A percentile compares a stretch with the other conserved stretches of the same genome.
Conservation (phyloP, 352 stramenopile genomes). For the Albugo laibachii region DNA sequence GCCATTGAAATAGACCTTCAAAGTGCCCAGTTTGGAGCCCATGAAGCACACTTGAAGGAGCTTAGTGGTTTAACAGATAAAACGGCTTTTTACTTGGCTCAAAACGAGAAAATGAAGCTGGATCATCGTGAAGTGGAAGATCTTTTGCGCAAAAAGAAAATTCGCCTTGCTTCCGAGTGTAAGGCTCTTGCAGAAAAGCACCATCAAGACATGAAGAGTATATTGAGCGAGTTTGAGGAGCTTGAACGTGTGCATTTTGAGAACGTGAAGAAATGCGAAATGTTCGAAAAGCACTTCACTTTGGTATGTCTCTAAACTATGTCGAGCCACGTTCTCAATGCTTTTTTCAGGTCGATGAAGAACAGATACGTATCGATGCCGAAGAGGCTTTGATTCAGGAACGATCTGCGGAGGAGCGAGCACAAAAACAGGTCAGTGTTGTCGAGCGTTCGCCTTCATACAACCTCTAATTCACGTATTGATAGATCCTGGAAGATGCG, state of each 20-base stretch:
- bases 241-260: conserved; percentile 21
- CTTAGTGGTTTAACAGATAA: conserved; percentile 49
- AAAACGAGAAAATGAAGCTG: conserved; percentile 41
- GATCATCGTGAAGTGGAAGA: conserved; percentile 75
- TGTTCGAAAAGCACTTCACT: conserved; percentile 70
- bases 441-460: neutral
- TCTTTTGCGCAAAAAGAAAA: conserved; percentile 58
- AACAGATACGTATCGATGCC: conserved; percentile 64
- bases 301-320: conserved; percentile 3
- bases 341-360: conserved; percentile 41
- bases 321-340: neutral
- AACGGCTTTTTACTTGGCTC: conserved; percentile 25
- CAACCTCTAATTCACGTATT: neutral
- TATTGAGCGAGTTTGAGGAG: conserved; percentile 28
- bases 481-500: conserved; percentile 6
- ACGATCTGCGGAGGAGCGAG: conserved; percentile 40
- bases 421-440: conserved; percentile 42
- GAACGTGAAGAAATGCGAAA: conserved; percentile 32
- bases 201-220: conserved; percentile 43
- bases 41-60: conserved; percentile 60
- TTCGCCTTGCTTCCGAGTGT: conserved; percentile 55
- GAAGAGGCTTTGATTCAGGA: conserved; percentile 56
- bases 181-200: conserved; percentile 53
- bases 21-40: conserved; percentile 41
- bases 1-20: conserved; percentile 63